These are phyloP conservation scores for Phytophthora fragariaefolia DNA, from an alignment of 352 stramenopile species.

Conservation along the genomic window DNA sequence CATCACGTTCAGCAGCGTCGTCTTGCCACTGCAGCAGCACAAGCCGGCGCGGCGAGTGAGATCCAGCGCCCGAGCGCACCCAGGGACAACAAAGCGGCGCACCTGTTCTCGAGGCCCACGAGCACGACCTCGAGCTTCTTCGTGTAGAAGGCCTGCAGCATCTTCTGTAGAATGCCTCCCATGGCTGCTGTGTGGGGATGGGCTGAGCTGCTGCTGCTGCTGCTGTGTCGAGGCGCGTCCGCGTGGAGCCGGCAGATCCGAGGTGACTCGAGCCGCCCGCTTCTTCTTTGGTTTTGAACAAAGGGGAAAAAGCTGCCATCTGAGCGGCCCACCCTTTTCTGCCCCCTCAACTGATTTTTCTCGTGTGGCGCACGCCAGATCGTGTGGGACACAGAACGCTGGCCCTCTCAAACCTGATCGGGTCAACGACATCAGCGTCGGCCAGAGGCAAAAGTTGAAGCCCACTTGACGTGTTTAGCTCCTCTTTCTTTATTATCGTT, in stretches of 20 bases:
- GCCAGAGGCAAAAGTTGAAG: no score
- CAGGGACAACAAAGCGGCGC: conserved; percentile 10
- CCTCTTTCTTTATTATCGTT: no score
- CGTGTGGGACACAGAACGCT: background rate
- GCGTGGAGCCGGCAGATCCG: conserved; percentile 21
- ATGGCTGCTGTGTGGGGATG: conserved; percentile 51
- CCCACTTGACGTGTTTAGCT: no score
- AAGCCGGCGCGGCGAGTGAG: background rate
- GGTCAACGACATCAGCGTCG: no score
- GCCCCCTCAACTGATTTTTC: conserved; percentile 25
- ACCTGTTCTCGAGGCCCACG: conserved; percentile 97
- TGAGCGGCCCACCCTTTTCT: conserved; percentile 3
- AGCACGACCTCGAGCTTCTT: conserved; percentile 98
- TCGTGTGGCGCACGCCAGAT: background rate
- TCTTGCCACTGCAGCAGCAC: conserved; percentile 89
- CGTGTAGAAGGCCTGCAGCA: conserved; percentile 97
- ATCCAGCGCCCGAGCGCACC: background rate
- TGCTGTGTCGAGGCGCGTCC: no score
- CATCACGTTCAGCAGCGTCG: conserved; percentile 96
- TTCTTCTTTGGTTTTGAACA: conserved; percentile 35
- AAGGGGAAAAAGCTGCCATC: conserved; percentile 35
- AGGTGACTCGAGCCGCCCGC: conserved; percentile 31
- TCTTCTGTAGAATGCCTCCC: conserved; percentile 93
- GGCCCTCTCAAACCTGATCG: background rate
- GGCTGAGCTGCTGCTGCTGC: background rate